Evolutionary conservation across 2,329 filamentous ascomycete genomes (phyloP).

Genomic region (Botrytis squamosa): DNA sequence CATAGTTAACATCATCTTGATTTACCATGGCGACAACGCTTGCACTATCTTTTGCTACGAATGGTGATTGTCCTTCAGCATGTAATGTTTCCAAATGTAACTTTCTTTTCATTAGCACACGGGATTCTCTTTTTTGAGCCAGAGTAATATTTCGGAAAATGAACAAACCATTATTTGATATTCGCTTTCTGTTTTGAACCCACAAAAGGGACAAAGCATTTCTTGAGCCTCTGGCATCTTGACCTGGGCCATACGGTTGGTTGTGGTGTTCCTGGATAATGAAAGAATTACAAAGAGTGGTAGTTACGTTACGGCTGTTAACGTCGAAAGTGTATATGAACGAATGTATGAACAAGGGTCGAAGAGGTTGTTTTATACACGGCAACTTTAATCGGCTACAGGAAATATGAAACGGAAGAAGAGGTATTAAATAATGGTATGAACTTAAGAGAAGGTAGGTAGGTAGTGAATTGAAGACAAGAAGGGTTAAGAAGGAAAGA

Average conservation of each 20-base stretch:
- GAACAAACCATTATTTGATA: constrained; percentile 43
- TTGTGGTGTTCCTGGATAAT: not conserved
- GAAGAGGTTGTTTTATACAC: not conserved
- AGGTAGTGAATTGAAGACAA: not conserved
- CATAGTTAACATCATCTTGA: constrained; percentile 44
- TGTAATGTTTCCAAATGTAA: constrained; percentile 39
- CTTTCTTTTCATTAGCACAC: constrained; percentile 26
- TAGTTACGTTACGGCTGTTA: constrained; percentile 4
- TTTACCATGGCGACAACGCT: constrained; percentile 27
- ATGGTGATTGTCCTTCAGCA: constrained; percentile 38
- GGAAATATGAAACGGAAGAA: not conserved
- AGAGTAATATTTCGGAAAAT: constrained; percentile 21
- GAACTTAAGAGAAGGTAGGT: not conserved
- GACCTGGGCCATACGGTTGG: not conserved
- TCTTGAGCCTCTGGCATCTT: constrained; percentile 3
- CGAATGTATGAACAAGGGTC: not conserved
- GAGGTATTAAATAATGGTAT: not conserved
- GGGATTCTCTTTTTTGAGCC: not conserved
- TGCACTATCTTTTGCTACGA: constrained; percentile 35
- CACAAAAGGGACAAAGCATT: constrained; percentile 45
- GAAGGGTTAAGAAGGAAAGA: not conserved
- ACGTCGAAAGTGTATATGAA: constrained; percentile 6
- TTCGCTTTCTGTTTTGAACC: constrained; percentile 38
- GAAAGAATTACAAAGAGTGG: constrained; percentile 9
- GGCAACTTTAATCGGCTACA: not conserved